A percentile compares a stretch with the other conserved stretches of the same genome.
These are phyloP conservation scores for Phytophthora crassamura DNA, from an alignment of 352 stramenopile genomes.

Conservation along the genomic window DNA sequence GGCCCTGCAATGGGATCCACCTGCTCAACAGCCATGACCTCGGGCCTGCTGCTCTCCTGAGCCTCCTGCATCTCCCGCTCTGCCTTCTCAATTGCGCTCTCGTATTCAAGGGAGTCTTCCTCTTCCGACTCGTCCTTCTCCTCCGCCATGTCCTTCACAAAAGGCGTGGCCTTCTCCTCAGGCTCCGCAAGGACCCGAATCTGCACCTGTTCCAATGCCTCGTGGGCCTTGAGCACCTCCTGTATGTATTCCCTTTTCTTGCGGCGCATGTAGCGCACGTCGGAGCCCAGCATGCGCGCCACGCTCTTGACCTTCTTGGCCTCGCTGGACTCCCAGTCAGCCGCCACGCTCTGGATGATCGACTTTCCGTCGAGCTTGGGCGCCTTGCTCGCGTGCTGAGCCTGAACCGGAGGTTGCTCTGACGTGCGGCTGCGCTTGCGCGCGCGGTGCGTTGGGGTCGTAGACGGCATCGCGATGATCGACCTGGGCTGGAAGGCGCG, in stretches of 20 bases:
- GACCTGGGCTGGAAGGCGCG: too few species aligned
- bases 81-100: background rate
- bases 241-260: slow-evolving; percentile 39
- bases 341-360: slow-evolving; percentile 13
- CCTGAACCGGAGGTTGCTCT: background rate
- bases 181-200: too few species aligned
- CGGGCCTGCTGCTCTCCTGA: slow-evolving; percentile 1
- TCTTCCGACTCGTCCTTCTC: background rate
- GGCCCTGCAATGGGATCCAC: too few species aligned
- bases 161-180: background rate
- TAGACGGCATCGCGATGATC: too few species aligned
- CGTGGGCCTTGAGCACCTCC: slow-evolving; percentile 11
- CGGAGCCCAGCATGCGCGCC: slow-evolving; percentile 1
- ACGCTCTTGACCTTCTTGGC: background rate
- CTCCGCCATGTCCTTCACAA: background rate
- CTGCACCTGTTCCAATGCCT: background rate
- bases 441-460: too few species aligned
- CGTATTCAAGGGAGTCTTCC: background rate
- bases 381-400: background rate
- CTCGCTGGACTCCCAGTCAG: slow-evolving; percentile 9
- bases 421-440: background rate
- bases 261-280: slow-evolving; percentile 34
- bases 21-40: background rate
- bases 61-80: background rate
- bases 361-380: background rate